Evolutionary conservation across 2,329 filamentous ascomycete species (phyloP).

Genomic region (Trichoderma sp.): DNA sequence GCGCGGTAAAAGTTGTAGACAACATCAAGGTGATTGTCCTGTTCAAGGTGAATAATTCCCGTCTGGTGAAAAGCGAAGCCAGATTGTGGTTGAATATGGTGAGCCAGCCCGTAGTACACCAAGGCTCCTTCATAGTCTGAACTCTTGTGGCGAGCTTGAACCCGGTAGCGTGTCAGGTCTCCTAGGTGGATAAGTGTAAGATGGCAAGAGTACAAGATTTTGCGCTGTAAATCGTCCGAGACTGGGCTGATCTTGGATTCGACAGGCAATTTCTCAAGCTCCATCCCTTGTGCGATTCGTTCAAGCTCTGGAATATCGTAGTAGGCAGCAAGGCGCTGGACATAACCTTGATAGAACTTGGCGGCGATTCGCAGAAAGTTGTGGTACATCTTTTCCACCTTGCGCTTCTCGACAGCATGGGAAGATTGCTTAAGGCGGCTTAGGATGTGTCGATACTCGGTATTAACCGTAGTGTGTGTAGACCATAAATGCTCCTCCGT

Average conservation of each 20-base stretch:
- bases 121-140: constrained; percentile 78
- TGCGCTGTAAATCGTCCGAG: constrained; percentile 52
- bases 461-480: constrained; percentile 75
- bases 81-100: constrained; percentile 73
- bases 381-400: constrained; percentile 78
- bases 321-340: constrained; percentile 70
- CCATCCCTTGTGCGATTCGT: constrained; percentile 44
- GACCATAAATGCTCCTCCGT: constrained; percentile 77
- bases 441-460: constrained; percentile 72
- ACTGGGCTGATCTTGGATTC: constrained; percentile 48
- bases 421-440: constrained; percentile 54
- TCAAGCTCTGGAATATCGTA: constrained; percentile 57
- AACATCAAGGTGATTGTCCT: constrained; percentile 77
- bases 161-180: constrained; percentile 85
- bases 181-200: constrained; percentile 83
- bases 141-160: constrained; percentile 70
- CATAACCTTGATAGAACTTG: constrained; percentile 83
- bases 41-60: constrained; percentile 78
- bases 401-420: constrained; percentile 66
- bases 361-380: constrained; percentile 86
- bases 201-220: constrained; percentile 74
- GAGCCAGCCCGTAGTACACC: constrained; percentile 82
- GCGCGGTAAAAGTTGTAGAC: constrained; percentile 90
- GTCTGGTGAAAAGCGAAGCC: constrained; percentile 88
- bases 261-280: constrained; percentile 45